Conservation (phyloP, 345 rosid genomes). For the Boechera retrofracta region DNA sequence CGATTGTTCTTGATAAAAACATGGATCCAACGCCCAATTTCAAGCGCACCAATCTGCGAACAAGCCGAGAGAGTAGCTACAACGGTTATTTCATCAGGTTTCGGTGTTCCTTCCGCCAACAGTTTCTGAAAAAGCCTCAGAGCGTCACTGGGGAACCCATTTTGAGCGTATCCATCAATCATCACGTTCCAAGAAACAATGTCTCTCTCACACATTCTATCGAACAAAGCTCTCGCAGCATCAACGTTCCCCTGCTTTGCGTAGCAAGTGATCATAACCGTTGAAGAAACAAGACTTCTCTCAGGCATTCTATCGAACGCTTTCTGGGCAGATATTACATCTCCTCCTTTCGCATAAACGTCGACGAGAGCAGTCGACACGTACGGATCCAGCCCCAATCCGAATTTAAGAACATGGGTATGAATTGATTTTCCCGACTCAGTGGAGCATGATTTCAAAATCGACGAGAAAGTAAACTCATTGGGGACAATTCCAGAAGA, state of each 20-base stretch:
- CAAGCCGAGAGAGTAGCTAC: slow-evolving; percentile 69
- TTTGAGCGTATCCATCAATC: slow-evolving; percentile 66
- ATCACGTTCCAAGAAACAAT: slow-evolving; percentile 76
- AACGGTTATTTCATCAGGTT: slow-evolving; percentile 65
- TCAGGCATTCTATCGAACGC: slow-evolving; percentile 72
- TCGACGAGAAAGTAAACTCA: slow-evolving; percentile 75
- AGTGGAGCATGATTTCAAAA: slow-evolving; percentile 63
- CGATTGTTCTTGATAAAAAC: slow-evolving; percentile 51
- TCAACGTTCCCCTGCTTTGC: slow-evolving; percentile 62
- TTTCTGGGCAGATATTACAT: slow-evolving; percentile 58
- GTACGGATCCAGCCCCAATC: slow-evolving; percentile 63
- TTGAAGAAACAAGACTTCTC: slow-evolving; percentile 64
- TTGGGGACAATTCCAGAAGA: slow-evolving; percentile 54
- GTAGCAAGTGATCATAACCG: slow-evolving; percentile 83
- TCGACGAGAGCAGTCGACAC: slow-evolving; percentile 76
- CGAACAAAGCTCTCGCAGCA: slow-evolving; percentile 56
- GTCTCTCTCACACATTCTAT: slow-evolving; percentile 53
- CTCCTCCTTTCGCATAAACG: slow-evolving; percentile 65
- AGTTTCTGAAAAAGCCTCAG: slow-evolving; percentile 54
- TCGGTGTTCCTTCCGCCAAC: slow-evolving; percentile 46
- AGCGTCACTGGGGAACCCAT: slow-evolving; percentile 53
- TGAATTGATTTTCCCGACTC: slow-evolving; percentile 55
- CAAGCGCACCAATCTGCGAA: slow-evolving; percentile 79
- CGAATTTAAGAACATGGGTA: slow-evolving; percentile 61
- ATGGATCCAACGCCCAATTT: slow-evolving; percentile 81